Evolutionary conservation across 139 green algal genomes (phyloP), one percentile per base, ranked within the genome.

Genomic region (Deuterostichococcus epilithicus): DNA sequence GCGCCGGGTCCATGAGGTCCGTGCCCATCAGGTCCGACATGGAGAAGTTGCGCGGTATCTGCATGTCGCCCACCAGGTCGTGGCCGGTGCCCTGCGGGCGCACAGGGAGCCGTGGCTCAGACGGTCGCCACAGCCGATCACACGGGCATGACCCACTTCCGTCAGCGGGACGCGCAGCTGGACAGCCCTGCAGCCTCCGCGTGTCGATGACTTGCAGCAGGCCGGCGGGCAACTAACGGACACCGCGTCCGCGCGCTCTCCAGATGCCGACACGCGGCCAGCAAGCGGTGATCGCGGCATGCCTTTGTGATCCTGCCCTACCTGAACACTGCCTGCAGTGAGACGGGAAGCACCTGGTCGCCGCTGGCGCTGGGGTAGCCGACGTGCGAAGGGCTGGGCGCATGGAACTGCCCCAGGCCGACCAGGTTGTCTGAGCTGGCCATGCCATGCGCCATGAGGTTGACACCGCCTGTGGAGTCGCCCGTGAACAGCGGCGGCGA

Each of bases 21-120:
- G 10, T 25, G 13, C 52, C 52, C 52, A 63, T 74, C 35, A 89
- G 70, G 68, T 88, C 85, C 6, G 79, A 84, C 4, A 89, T 59
- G 37, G 67, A 80, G 58, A 89, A 86, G 66, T 89, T 89, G 38
- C 81, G 86, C 35, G 86, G 80, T 66, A 89, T 38, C 58, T 4
- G 38, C 69, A 45, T 72, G 34, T 20, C 39, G 74, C 2, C 13
- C 22, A n/a, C 33, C 18, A 37, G 18, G 32, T 45, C 63, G 6
- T 18, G 45, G 20, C 75, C 70, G n/a, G 26, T 36, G 37, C 59
- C 37, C 36, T n/a, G n/a, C n/a, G n/a, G n/a, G n/a, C n/a, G n/a
- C n/a, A n/a, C n/a, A n/a, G n/a, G n/a, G n/a, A n/a, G n/a, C n/a
- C n/a, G n/a, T n/a, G n/a, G n/a, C n/a, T n/a, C n/a, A n/a, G n/a